Evolutionary conservation across 2,329 filamentous ascomycete species (phyloP), one percentile per base, ranked within the genome.

Genomic region (Chalara sp.): DNA sequence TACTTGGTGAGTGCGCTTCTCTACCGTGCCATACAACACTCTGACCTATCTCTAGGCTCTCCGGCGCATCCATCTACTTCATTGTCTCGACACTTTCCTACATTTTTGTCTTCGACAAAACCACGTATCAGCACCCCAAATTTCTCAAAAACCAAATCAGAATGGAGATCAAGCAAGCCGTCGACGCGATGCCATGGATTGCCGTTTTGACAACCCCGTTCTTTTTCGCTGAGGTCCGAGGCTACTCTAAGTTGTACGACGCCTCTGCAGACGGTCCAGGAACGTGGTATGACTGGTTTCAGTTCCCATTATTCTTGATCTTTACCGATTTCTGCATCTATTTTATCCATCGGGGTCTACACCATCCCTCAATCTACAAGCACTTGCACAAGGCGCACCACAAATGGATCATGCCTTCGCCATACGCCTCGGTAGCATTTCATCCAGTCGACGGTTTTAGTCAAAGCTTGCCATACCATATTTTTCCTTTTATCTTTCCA

Each of bases 331-430:
- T 86, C 68, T 83, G 78, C 72, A 91, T 96, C 73, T 95, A 96
- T 77, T 89, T 86, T 79, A 92, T 95, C 63, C 90, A 95, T 74
- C 86, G 90, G 51, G 86, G 81, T 51, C 78, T 95, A 55, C 90
- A 96, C 71, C 84, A 90, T 70, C 87, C 87, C 12, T 65, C 71
- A 44, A 67, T 93, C 60, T 97, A 97, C 80, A 95, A 91, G 75
- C 76, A 76, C 59, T 78, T 96, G 46, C 92, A 97, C 80, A 97
- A 97, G 81, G 86, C 90, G 58, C 92, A 97, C 72, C 92, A 97
- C 83, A 96, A 96, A 76, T 97, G 92, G 92, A 96, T 97, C 71
- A 95, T 96, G 89, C 92, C 92, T 3, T 95, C 89, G 3, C 92
- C 92, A 0, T 96, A 82, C 68, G 91, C 92, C 41, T 90, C 86